These are phyloP conservation scores for Kuraishia cidri DNA, from an alignment of 805 yeast species.

Conservation along the genomic window DNA sequence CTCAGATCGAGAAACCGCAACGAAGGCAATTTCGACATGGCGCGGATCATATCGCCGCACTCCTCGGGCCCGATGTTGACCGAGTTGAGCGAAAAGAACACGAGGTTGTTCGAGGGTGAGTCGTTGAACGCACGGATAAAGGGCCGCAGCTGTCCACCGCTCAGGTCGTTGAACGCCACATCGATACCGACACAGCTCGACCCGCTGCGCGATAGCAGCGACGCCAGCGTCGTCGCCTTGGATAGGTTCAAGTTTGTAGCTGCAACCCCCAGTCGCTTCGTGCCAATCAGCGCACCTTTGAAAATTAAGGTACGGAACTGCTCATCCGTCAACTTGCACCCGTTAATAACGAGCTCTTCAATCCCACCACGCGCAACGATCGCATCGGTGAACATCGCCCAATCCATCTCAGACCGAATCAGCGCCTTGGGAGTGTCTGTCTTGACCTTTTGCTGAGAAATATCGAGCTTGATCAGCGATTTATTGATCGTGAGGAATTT, in stretches of 20 bases:
- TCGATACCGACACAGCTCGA: slow-evolving; percentile 47
- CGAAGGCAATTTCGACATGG: slow-evolving; percentile 26
- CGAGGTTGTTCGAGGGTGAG: slow-evolving; percentile 20
- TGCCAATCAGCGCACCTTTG: slow-evolving; percentile 28
- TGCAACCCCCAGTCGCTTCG: slow-evolving; percentile 46
- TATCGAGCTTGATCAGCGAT: slow-evolving; percentile 39
- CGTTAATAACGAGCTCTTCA: slow-evolving; percentile 50
- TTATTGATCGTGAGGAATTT: slow-evolving; percentile 33
- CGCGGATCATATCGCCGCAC: slow-evolving; percentile 26
- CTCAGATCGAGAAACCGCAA: slow-evolving; percentile 45
- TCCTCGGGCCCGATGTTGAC: slow-evolving; percentile 31
- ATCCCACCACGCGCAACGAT: slow-evolving; percentile 39
- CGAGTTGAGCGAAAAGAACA: slow-evolving; percentile 44
- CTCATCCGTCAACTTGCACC: slow-evolving; percentile 37
- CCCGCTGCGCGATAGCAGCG: slow-evolving; percentile 34
- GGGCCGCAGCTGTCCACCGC: slow-evolving; percentile 34
- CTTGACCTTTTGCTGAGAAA: slow-evolving; percentile 47
- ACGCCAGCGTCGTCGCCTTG: slow-evolving; percentile 31
- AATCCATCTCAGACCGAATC: slow-evolving; percentile 39
- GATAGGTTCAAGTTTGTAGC: slow-evolving; percentile 33
- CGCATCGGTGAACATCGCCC: slow-evolving; percentile 38
- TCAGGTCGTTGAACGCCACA: slow-evolving; percentile 44
- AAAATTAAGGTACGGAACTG: slow-evolving; percentile 30
- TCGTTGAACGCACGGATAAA: slow-evolving; percentile 31
- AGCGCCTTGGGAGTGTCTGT: slow-evolving; percentile 27